Conservation (phyloP, 257 asterid species). For the Paulownia fortunei region DNA sequence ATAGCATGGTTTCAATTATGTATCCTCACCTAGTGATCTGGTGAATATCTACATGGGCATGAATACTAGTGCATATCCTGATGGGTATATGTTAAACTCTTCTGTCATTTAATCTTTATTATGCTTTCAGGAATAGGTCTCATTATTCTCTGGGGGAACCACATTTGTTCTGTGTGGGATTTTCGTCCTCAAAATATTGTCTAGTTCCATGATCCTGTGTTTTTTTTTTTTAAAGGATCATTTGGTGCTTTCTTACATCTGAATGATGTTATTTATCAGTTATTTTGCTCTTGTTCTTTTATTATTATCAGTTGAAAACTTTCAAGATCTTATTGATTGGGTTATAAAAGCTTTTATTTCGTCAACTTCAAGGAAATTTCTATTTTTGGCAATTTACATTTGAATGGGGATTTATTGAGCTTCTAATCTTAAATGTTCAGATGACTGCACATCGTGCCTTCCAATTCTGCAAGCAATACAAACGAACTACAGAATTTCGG, state of each 20-base stretch:
- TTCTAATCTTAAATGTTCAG: constrained; percentile 44
- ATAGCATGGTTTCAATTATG: neutral
- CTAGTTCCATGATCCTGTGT: neutral
- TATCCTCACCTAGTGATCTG: neutral
- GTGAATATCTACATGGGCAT: neutral
- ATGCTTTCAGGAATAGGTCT: neutral
- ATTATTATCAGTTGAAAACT: neutral
- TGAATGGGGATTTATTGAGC: neutral
- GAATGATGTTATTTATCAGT: neutral
- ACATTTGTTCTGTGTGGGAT: neutral
- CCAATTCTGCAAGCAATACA: constrained; percentile 96
- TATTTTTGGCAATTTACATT: neutral
- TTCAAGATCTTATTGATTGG: neutral
- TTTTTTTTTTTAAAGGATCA: neutral
- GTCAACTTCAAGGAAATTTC: neutral
- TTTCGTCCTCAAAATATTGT: neutral
- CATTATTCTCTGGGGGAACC: neutral
- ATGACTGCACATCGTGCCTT: constrained; percentile 98
- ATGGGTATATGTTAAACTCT: neutral
- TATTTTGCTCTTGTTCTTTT: neutral
- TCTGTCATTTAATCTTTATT: neutral
- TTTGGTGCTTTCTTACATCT: neutral
- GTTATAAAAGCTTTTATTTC: neutral
- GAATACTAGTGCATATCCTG: neutral
- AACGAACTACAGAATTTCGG: constrained; percentile 87